Percentiles rank a stretch among this genome's conserved stretches.
These are phyloP conservation scores for Paradendryphiella salina DNA, from an alignment of 2,329 filamentous ascomycete genomes.

Conservation along the genomic window DNA sequence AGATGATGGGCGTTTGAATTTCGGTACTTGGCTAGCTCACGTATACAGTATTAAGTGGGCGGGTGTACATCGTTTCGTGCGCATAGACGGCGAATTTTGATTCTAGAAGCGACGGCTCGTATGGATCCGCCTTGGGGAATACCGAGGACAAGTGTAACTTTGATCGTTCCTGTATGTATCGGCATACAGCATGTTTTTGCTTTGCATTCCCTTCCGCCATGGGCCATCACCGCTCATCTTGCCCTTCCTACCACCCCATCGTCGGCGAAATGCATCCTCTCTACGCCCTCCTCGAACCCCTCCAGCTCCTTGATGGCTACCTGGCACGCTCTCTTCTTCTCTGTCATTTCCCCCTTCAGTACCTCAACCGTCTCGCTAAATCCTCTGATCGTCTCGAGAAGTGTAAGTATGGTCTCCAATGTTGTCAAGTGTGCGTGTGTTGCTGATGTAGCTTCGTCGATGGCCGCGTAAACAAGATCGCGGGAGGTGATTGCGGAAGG, in stretches of 20 bases:
- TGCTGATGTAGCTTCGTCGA: slow-evolving; percentile 12
- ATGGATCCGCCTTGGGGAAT: no score
- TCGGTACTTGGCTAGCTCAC: no score
- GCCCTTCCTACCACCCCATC: not conserved
- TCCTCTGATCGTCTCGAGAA: slow-evolving; percentile 18
- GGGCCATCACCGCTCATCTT: no score
- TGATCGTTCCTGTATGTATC: no score
- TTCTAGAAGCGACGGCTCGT: no score
- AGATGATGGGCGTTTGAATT: no score
- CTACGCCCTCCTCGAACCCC: slow-evolving; percentile 7
- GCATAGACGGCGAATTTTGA: no score
- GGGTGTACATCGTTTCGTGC: no score
- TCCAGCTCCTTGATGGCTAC: slow-evolving; percentile 13
- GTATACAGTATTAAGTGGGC: no score
- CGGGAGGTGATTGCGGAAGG: slow-evolving; percentile 5
- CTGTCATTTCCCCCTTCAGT: slow-evolving; percentile 16
- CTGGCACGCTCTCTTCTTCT: slow-evolving; percentile 14
- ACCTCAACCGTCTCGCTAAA: slow-evolving; percentile 20
- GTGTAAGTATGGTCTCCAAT: slow-evolving; percentile 13
- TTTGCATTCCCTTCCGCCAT: no score
- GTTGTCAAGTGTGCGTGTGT: slow-evolving; percentile 16
- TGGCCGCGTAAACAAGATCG: slow-evolving; percentile 15
- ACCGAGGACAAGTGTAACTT: no score
- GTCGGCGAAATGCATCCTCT: not conserved
- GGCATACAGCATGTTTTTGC: no score